Percentiles rank a stretch among this genome's conserved stretches.
phyloP scores from a whole-genome alignment of 169 alveolate species.

The Babesia bovis region DNA sequence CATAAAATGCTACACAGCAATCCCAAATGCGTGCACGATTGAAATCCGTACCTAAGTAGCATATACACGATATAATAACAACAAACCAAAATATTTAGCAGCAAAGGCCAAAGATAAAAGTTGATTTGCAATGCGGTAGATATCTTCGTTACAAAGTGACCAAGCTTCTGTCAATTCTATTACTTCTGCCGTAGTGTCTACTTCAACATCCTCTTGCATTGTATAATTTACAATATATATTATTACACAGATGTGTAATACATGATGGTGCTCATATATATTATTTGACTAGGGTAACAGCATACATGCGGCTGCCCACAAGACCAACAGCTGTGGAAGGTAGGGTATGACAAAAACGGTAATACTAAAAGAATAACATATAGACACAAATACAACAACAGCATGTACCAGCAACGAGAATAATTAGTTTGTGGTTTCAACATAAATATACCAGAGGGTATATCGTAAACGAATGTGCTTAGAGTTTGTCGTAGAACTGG shows the following conservation, averaged over 20 bases:
- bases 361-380: too few relatives aligned
- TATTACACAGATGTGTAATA: background rate
- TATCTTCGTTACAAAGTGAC: slow-evolving; percentile 62
- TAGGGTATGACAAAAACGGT: too few relatives aligned
- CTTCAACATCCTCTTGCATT: slow-evolving; percentile 16
- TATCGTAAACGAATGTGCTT: slow-evolving; percentile 35
- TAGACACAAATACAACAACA: too few relatives aligned
- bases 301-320: background rate
- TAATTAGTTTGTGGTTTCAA: too few relatives aligned
- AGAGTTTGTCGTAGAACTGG: slow-evolving; percentile 95
- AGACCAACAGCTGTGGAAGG: too few relatives aligned
- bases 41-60: slow-evolving; percentile 21
- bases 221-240: background rate
- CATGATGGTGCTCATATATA: background rate
- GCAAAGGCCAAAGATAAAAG: slow-evolving; percentile 55
- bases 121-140: slow-evolving; percentile 56
- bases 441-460: background rate
- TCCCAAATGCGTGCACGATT: slow-evolving; percentile 13
- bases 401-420: too few relatives aligned
- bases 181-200: slow-evolving; percentile 21
- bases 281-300: too few relatives aligned
- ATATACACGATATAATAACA: background rate
- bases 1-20: slow-evolving; percentile 31
- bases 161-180: slow-evolving; percentile 58
- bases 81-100: slow-evolving; percentile 56